These are phyloP conservation scores for Psidium friedrichsthalianum DNA, from an alignment of 345 rosid genomes.

Conservation along the genomic window DNA sequence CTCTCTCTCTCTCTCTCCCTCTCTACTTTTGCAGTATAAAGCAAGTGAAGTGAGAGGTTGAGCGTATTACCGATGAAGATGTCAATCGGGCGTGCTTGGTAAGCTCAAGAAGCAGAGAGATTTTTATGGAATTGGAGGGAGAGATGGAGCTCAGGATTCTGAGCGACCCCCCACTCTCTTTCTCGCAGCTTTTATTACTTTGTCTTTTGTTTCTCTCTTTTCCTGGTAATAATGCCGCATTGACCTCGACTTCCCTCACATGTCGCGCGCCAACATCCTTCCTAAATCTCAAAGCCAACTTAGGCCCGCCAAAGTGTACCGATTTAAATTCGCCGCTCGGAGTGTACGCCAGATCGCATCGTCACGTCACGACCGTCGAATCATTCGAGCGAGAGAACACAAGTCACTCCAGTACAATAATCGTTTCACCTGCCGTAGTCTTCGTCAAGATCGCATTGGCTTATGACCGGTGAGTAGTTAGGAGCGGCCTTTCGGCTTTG, in stretches of 20 bases:
- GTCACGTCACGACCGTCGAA: neutral
- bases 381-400: rapidly evolving
- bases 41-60: neutral
- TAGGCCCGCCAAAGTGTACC: neutral
- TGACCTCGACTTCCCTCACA: neutral
- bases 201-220: neutral
- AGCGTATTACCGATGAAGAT: neutral
- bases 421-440: neutral
- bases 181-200: neutral
- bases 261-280: neutral
- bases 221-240: neutral
- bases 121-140: neutral
- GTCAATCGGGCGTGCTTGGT: neutral
- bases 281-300: neutral
- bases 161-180: neutral
- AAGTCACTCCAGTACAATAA: neutral
- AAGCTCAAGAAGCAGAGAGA: too few species aligned
- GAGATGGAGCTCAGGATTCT: neutral
- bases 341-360: neutral
- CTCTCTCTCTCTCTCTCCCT: neutral
- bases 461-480: neutral
- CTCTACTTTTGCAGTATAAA: neutral
- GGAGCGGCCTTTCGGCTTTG: neutral
- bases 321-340: neutral
- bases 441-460: neutral